Evolutionary conservation across 345 rosid genomes (phyloP).

Genomic region (Arabis hirsuta): DNA sequence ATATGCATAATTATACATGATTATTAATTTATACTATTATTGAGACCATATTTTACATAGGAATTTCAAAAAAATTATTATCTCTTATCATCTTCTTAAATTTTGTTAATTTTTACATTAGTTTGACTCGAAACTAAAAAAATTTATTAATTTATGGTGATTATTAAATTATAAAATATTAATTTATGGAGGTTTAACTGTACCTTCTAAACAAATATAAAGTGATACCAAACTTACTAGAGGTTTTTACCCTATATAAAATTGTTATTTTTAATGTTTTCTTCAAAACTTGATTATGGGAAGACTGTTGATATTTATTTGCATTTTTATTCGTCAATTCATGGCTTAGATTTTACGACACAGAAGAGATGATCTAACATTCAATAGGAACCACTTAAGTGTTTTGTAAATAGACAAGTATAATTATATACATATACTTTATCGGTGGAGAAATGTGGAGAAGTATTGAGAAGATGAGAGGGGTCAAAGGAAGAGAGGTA

Average conservation of each 20-base stretch:
- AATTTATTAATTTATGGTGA: no score
- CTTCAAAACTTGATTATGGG: not conserved
- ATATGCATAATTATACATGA: no score
- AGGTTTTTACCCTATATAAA: not conserved
- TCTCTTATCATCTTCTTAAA: no score
- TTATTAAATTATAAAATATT: no score
- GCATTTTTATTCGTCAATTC: not conserved
- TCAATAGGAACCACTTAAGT: slow-evolving; percentile 11
- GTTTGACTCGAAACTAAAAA: no score
- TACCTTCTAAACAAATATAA: no score
- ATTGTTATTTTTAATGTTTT: not conserved
- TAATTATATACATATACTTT: not conserved
- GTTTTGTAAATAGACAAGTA: no score
- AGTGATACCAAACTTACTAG: not conserved
- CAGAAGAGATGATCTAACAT: not conserved
- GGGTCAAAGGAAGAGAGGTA: slow-evolving; percentile 30
- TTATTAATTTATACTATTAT: no score
- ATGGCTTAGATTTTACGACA: not conserved
- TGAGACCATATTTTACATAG: no score
- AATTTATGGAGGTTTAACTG: no score
- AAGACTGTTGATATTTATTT: not conserved
- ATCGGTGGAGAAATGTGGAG: slow-evolving; percentile 26
- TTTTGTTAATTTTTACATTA: no score
- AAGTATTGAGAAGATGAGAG: slow-evolving; percentile 32
- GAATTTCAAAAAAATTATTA: no score